Percentiles rank a stretch among this genome's conserved stretches.
These are phyloP conservation scores for Salicornia ramosissima DNA, from an alignment of 148 eudicot genomes.

Conservation along the genomic window DNA sequence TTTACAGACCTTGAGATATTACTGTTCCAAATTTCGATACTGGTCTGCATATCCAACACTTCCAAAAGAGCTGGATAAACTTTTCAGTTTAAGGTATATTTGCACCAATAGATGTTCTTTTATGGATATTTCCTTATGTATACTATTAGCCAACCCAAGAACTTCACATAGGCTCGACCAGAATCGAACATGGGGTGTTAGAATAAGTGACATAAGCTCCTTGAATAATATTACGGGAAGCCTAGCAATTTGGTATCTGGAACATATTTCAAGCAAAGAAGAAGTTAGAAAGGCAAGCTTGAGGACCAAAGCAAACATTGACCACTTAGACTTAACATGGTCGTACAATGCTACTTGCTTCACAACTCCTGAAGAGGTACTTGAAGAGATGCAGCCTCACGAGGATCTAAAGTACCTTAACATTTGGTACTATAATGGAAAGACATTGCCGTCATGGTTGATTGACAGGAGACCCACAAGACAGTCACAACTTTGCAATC, in stretches of 20 bases:
- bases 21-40: too few relatives aligned
- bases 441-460: constrained; percentile 14
- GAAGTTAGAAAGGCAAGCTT: constrained; percentile 6
- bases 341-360: neutral
- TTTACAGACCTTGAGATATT: constrained; percentile 14
- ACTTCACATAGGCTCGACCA: neutral
- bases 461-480: neutral
- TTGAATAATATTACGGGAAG: constrained; percentile 6
- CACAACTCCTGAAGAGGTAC: constrained; percentile 1
- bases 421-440: neutral
- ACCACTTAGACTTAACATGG: constrained; percentile 15
- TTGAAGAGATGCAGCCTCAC: constrained; percentile 22
- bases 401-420: constrained; percentile 4
- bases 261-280: constrained; percentile 5
- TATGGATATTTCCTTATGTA: neutral
- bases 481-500: neutral
- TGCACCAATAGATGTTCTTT: neutral
- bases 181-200: constrained; percentile 9
- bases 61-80: neutral
- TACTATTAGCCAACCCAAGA: neutral
- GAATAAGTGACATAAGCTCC: constrained; percentile 4
- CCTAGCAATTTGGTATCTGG: constrained; percentile 15
- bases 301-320: neutral
- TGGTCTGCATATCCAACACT: neutral
- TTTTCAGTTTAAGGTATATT: constrained; percentile 11